These are phyloP conservation scores for Cyberlindnera xylosilytica DNA, from an alignment of 805 yeast species.

Conservation along the genomic window DNA sequence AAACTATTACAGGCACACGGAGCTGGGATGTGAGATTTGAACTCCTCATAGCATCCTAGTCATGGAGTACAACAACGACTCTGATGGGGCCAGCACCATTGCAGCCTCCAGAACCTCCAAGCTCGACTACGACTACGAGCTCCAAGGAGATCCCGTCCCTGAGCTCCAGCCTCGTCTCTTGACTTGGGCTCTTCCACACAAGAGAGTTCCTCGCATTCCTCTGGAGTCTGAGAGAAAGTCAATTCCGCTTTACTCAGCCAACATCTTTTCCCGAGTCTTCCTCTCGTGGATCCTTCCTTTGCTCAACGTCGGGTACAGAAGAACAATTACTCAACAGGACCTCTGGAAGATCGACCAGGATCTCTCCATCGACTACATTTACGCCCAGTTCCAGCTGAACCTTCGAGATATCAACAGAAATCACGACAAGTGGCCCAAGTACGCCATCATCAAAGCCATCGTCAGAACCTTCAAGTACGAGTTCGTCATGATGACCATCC, in stretches of 20 bases:
- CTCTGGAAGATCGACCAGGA: slow-evolving; percentile 43
- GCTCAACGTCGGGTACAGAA: slow-evolving; percentile 59
- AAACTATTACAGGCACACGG: no score
- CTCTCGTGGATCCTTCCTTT: slow-evolving; percentile 68
- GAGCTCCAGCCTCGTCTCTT: slow-evolving; percentile 3
- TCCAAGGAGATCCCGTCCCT: slow-evolving; percentile 4
- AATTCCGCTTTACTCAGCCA: slow-evolving; percentile 40
- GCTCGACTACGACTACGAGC: slow-evolving; percentile 1
- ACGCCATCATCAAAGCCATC: slow-evolving; percentile 33
- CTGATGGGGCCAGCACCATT: neutral
- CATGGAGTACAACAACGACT: no score
- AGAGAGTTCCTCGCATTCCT: slow-evolving; percentile 46
- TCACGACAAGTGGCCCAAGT: slow-evolving; percentile 21
- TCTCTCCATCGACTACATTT: slow-evolving; percentile 30
- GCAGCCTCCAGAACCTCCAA: neutral
- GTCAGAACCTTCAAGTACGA: slow-evolving; percentile 6
- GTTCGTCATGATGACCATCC: neutral
- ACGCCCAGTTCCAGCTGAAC: slow-evolving; percentile 28
- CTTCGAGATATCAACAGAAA: slow-evolving; percentile 31
- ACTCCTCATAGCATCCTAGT: no score
- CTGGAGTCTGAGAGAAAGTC: slow-evolving; percentile 41
- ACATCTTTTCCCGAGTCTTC: slow-evolving; percentile 37
- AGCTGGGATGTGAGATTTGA: no score
- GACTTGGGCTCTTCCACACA: slow-evolving; percentile 2
- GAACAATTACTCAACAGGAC: slow-evolving; percentile 65